Percentiles rank a stretch among this genome's conserved stretches.
Evolutionary conservation across 768 basidiomycete genomes (phyloP).

Genomic region (Mycena belliarum): DNA sequence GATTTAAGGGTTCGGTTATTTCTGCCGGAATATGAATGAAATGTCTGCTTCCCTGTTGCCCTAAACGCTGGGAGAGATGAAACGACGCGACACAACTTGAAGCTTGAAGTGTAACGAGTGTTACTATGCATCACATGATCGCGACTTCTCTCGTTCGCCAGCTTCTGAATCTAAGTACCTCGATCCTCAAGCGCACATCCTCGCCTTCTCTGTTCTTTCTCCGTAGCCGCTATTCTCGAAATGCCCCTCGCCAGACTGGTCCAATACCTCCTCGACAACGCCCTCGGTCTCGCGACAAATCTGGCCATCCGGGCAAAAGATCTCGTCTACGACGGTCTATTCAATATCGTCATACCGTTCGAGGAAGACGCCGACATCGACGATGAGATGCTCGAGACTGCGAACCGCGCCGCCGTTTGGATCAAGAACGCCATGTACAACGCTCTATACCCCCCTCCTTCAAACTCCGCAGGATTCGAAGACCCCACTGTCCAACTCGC

Average conservation of each 20-base stretch:
- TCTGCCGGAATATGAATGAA: too few relatives aligned
- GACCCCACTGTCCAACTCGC: neutral
- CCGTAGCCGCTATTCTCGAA: too few relatives aligned
- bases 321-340: constrained; percentile 27
- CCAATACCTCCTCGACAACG: neutral
- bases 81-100: too few relatives aligned
- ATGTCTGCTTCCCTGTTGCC: too few relatives aligned
- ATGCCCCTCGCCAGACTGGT: neutral
- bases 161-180: too few relatives aligned
- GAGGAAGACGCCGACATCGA: constrained; percentile 26
- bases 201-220: neutral
- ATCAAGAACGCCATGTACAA: neutral
- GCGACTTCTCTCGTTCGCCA: neutral
- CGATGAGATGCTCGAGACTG: neutral
- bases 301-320: constrained; percentile 24
- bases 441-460: neutral
- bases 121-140: neutral
- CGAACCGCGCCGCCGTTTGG: neutral
- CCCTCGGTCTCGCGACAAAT: neutral
- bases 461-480: neutral
- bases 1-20: too few relatives aligned
- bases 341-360: constrained; percentile 4
- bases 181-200: too few relatives aligned
- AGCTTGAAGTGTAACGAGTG: too few relatives aligned
- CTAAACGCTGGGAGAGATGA: too few relatives aligned